Evolutionary conservation across 2,329 filamentous ascomycete species (phyloP), one percentile per base, ranked within the genome.

Genomic region (Talaromyces sp.): DNA sequence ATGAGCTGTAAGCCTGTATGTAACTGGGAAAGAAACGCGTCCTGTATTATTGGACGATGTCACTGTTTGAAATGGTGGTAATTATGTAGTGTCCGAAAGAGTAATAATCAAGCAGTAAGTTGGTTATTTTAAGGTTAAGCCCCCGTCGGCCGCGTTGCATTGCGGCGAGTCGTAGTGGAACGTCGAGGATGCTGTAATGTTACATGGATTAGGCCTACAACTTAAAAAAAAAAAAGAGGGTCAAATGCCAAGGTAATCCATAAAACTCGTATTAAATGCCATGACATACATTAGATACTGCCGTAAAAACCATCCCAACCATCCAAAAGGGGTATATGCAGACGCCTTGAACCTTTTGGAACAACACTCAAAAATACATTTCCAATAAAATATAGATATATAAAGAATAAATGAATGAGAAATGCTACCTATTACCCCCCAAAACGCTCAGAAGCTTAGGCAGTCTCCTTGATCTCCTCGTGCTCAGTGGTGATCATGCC

Each of bases 401-500:
- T 21, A 46, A 13, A 21, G 19, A 46, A 46, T 11, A 46, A 46
- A 46, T 46, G 43, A 46, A 24, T 13, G 43, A 19, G n/a, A 41
- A 14, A 14, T 5, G 19, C 11, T 21, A 2, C 43, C 21, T n/a
- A 21, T 17, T 21, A 46, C 19, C 21, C 19, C 5, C 7, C 17
- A 19, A 21, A 43, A 21, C n/a, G 17, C 31, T 11, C 10, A 32
- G 21, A 19, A 8, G 41, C 31, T 55, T 61, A 61, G 19, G 55
- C 59, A 38, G 49, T 27, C 24, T 55, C 17, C 55, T 59, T 59
- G 31, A 32, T 8, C 31, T 62, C 60, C 21, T 62, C 60, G 35
- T 62, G 56, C 71, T 76, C 71, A 19, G 80, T 76, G 46, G 74
- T 76, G 56, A 59, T 51, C 53, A 81, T 68, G 65, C 80, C 78